These are phyloP conservation scores for Xylariomycetidae sp. DNA, from an alignment of 2,329 filamentous ascomycete genomes.

Conservation along the genomic window DNA sequence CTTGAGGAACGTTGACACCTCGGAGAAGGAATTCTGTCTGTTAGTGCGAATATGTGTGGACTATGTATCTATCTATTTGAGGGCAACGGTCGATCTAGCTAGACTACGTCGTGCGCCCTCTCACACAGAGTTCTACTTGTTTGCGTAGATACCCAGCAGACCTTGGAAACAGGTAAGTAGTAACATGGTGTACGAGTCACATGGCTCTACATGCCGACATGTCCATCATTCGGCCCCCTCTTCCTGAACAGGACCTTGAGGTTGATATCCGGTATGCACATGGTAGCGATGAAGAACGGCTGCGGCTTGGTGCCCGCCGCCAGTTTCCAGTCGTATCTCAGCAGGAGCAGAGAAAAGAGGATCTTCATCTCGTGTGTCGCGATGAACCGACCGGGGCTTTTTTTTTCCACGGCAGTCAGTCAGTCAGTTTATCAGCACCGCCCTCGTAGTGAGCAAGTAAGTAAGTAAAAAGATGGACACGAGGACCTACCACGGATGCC, in stretches of 20 bases:
- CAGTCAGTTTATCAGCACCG: background rate
- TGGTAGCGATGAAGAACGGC: constrained; percentile 6
- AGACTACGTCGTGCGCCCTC: no score
- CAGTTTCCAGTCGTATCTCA: constrained; percentile 5
- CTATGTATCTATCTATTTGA: no score
- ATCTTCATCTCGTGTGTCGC: constrained; percentile 8
- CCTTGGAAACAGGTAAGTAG: no score
- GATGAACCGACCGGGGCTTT: constrained; percentile 5
- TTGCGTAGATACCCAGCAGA: no score
- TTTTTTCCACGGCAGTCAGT: background rate
- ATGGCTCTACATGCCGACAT: no score
- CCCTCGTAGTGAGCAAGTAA: background rate
- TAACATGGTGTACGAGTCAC: no score
- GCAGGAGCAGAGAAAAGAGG: constrained; percentile 4
- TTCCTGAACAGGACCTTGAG: constrained; percentile 5
- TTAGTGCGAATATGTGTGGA: no score
- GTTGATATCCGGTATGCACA: constrained; percentile 6
- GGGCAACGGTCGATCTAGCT: no score
- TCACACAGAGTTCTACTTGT: no score
- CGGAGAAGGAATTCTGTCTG: no score
- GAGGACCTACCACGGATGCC: constrained; percentile 4
- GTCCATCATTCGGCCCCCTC: constrained; percentile 1
- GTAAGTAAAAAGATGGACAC: background rate
- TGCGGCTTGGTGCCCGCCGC: constrained; percentile 2
- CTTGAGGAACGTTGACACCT: no score